phyloP scores from a whole-genome alignment of 768 basidiomycete species.

The Termitomyces sp. region DNA sequence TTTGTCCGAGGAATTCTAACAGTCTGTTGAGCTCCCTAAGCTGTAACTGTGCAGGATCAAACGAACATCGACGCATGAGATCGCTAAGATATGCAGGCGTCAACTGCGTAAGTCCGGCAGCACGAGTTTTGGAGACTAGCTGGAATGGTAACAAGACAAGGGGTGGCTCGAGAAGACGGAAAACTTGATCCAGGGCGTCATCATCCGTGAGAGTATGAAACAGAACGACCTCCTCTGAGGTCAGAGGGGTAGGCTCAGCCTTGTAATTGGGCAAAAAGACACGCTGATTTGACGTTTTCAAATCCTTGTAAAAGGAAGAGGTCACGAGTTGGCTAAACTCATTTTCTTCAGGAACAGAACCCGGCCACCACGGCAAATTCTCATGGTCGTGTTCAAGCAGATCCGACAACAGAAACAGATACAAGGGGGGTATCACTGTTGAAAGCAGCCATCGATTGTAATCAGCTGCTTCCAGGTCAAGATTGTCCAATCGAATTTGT shows the following conservation, averaged over 20 bases:
- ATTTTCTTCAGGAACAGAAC: constrained; percentile 15
- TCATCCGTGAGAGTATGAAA: neutral
- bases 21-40: constrained; percentile 18
- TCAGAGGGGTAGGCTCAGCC: neutral
- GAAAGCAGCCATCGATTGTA: constrained; percentile 41
- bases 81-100: constrained; percentile 20
- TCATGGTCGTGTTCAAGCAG: constrained; percentile 14
- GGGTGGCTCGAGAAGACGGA: constrained; percentile 17
- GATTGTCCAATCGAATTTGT: constrained; percentile 35
- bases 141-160: constrained; percentile 16
- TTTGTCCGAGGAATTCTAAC: constrained; percentile 20
- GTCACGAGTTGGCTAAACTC: neutral
- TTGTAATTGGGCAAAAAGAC: constrained; percentile 2
- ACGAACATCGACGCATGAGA: constrained; percentile 15
- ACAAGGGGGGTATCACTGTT: constrained; percentile 28
- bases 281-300: neutral
- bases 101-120: constrained; percentile 16
- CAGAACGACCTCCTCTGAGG: neutral
- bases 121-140: constrained; percentile 14
- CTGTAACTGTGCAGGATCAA: constrained; percentile 4
- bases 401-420: constrained; percentile 31
- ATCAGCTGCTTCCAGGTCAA: constrained; percentile 24
- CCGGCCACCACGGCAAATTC: constrained; percentile 32
- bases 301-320: constrained; percentile 1
- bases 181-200: constrained; percentile 14